phyloP scores from a whole-genome alignment of 2,329 filamentous ascomycete species.

The Huntiella decipiens region DNA sequence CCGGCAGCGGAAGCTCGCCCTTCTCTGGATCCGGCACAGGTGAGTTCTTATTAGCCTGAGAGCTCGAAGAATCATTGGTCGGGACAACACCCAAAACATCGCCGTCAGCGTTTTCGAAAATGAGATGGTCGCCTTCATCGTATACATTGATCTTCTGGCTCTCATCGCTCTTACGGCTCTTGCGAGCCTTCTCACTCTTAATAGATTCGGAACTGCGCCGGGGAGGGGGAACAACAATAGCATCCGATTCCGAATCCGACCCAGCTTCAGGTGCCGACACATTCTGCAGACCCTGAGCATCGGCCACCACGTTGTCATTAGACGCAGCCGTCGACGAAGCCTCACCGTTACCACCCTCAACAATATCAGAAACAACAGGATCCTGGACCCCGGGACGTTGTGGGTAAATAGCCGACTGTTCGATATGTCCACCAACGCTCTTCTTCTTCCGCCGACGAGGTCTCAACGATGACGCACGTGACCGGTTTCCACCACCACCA shows the following conservation, averaged over 20 bases:
- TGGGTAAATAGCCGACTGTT: constrained; percentile 75
- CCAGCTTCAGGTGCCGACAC: not conserved
- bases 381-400: constrained; percentile 15
- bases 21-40: constrained; percentile 11
- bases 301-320: not conserved
- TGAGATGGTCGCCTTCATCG: constrained; percentile 58
- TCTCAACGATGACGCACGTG: constrained; percentile 19
- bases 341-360: not conserved
- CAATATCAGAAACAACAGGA: not conserved
- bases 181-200: constrained; percentile 14
- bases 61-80: constrained; percentile 15
- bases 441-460: constrained; percentile 45
- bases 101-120: constrained; percentile 73
- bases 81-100: constrained; percentile 58
- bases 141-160: constrained; percentile 43
- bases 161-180: not conserved
- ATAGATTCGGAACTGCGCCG: not conserved
- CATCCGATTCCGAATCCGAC: not conserved
- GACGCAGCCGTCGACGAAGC: constrained; percentile 4
- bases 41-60: constrained; percentile 1
- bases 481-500: constrained; percentile 8
- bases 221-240: not conserved
- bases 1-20: constrained; percentile 13
- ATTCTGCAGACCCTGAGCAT: not conserved
- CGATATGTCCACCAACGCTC: constrained; percentile 68